These are phyloP conservation scores for Glutinoglossum americanum DNA, from an alignment of 495 filamentous ascomycete species.

Conservation along the genomic window DNA sequence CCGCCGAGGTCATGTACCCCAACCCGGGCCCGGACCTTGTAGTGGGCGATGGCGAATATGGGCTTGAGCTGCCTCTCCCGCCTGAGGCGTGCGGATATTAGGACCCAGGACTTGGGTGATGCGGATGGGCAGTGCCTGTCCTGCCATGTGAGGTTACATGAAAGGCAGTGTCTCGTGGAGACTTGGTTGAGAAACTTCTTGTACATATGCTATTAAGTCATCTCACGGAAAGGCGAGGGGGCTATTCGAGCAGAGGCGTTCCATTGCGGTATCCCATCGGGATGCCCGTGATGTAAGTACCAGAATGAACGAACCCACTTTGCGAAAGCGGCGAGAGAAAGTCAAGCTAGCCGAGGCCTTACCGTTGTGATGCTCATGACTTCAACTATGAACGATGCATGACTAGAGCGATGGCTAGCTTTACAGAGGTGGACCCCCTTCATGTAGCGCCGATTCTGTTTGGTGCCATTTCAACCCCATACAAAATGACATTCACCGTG, in stretches of 20 bases:
- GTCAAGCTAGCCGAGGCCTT: no score
- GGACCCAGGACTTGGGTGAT: background rate
- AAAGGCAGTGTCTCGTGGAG: background rate
- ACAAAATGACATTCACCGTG: background rate
- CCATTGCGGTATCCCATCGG: background rate
- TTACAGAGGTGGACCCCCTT: no score
- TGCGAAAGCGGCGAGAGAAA: background rate
- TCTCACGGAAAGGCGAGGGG: no score
- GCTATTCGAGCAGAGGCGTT: background rate
- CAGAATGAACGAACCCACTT: background rate
- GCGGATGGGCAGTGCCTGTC: background rate
- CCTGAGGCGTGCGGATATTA: conserved; percentile 2
- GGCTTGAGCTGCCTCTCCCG: conserved; percentile 8
- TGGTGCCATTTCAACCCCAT: background rate
- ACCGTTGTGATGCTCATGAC: no score
- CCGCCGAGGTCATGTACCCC: conserved; percentile 17
- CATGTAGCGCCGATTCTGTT: background rate
- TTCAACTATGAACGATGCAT: no score
- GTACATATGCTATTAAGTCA: background rate
- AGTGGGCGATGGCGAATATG: conserved; percentile 16
- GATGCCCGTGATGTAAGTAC: background rate
- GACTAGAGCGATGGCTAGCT: no score
- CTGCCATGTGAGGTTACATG: background rate
- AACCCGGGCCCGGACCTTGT: conserved; percentile 18
- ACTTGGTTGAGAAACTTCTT: background rate